Evolutionary conservation across 2,329 filamentous ascomycete species (phyloP).

Genomic region (Cephalotrichum gorgonifer): DNA sequence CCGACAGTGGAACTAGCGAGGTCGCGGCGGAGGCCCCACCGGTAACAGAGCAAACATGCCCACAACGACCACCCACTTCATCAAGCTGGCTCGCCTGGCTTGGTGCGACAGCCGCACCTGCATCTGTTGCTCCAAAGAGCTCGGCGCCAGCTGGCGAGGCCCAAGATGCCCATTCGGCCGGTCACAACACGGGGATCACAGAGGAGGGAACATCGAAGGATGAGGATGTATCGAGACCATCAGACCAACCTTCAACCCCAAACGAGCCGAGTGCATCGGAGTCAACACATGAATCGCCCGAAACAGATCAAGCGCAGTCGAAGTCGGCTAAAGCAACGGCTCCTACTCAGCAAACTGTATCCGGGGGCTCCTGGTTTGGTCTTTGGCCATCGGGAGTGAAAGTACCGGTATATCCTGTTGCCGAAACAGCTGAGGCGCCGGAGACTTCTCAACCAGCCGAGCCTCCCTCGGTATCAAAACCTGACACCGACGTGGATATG

Average conservation of each 20-base stretch:
- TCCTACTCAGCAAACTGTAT: neutral
- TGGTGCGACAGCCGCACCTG: slow-evolving; percentile 16
- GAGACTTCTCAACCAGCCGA: slow-evolving; percentile 3
- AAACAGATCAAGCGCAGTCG: neutral
- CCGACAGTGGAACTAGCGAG: slow-evolving; percentile 2
- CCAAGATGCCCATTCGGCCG: neutral
- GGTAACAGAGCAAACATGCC: neutral
- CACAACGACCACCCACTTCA: slow-evolving; percentile 17
- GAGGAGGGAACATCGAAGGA: neutral
- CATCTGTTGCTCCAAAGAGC: neutral
- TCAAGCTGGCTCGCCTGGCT: slow-evolving; percentile 49
- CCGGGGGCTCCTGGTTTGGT: slow-evolving; percentile 26
- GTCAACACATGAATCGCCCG: neutral
- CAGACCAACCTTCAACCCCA: neutral
- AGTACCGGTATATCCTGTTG: slow-evolving; percentile 2
- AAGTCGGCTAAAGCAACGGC: neutral
- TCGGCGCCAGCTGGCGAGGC: no score
- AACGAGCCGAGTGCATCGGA: neutral
- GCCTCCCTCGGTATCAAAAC: slow-evolving; percentile 11
- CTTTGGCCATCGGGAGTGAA: slow-evolving; percentile 23
- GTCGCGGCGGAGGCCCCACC: neutral
- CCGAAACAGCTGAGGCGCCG: slow-evolving; percentile 2
- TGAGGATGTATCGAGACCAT: neutral
- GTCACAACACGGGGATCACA: neutral
- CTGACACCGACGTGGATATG: slow-evolving; percentile 30